phyloP scores from a whole-genome alignment of 495 filamentous ascomycete genomes.

The Jackrogersella minutella region DNA sequence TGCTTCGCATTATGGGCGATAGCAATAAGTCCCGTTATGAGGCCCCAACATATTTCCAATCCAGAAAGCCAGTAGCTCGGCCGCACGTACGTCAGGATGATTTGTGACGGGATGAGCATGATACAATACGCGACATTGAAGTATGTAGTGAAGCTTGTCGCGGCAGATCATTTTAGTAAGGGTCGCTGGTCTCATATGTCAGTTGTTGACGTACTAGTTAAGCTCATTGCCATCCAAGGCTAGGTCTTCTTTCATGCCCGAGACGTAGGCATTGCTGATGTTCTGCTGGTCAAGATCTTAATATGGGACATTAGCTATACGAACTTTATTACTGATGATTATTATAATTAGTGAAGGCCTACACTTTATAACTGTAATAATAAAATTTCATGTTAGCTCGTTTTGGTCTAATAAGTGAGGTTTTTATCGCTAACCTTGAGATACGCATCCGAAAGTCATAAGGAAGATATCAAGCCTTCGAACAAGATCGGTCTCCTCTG shows the following conservation, averaged over 20 bases:
- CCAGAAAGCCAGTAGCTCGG: constrained; percentile 52
- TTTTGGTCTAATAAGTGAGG: neutral
- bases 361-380: constrained; percentile 47
- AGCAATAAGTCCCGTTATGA: constrained; percentile 50
- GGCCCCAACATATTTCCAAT: constrained; percentile 54
- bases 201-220: constrained; percentile 40
- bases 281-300: constrained; percentile 53
- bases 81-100: constrained; percentile 59
- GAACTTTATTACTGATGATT: neutral
- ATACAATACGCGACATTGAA: constrained; percentile 57
- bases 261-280: constrained; percentile 55
- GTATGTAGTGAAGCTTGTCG: constrained; percentile 59
- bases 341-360: constrained; percentile 12
- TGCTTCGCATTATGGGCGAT: constrained; percentile 41
- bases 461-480: constrained; percentile 51
- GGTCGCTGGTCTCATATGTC: neutral
- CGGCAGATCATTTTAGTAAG: neutral
- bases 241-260: constrained; percentile 56
- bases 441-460: constrained; percentile 54
- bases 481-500: constrained; percentile 50
- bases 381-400: constrained; percentile 4
- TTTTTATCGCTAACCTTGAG: constrained; percentile 44
- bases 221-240: constrained; percentile 51
- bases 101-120: constrained; percentile 59
- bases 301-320: constrained; percentile 17